These are phyloP conservation scores for Yarrowia sp. DNA, from an alignment of 805 yeast species.

Conservation along the genomic window DNA sequence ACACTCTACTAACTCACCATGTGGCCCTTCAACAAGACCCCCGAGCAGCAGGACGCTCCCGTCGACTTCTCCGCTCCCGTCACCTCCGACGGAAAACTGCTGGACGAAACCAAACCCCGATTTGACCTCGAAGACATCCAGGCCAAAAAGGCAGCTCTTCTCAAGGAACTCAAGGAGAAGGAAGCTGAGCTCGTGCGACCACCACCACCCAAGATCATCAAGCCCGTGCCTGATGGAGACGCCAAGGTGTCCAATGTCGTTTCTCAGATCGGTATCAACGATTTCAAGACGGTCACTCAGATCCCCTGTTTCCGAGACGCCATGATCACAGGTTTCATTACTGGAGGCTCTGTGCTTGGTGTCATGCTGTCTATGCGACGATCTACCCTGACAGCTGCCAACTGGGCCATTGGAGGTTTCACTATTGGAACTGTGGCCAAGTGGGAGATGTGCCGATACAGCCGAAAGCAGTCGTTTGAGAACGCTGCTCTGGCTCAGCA, in stretches of 20 bases:
- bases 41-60: not conserved
- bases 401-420: conserved; percentile 83
- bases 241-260: conserved; percentile 18
- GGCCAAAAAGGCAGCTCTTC: conserved; percentile 20
- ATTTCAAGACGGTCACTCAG: conserved; percentile 37
- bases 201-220: conserved; percentile 10
- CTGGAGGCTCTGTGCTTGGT: conserved; percentile 36
- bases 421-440: conserved; percentile 76
- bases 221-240: conserved; percentile 25
- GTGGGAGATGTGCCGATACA: conserved; percentile 88
- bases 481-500: conserved; percentile 68
- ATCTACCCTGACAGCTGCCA: conserved; percentile 46
- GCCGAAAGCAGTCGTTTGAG: conserved; percentile 62
- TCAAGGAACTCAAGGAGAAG: conserved; percentile 19
- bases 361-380: conserved; percentile 33
- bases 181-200: conserved; percentile 18
- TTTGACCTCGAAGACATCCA: conserved; percentile 22
- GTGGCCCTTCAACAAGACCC: conserved; percentile 14
- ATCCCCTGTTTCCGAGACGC: conserved; percentile 43
- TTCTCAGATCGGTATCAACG: conserved; percentile 33
- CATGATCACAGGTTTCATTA: conserved; percentile 40
- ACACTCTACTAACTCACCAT: not conserved
- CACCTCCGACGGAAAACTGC: not conserved
- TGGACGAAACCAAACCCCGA: conserved; percentile 13
- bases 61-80: conserved; percentile 18